Conservation (phyloP, 148 eudicot genomes). For the Oxyria digyna region DNA sequence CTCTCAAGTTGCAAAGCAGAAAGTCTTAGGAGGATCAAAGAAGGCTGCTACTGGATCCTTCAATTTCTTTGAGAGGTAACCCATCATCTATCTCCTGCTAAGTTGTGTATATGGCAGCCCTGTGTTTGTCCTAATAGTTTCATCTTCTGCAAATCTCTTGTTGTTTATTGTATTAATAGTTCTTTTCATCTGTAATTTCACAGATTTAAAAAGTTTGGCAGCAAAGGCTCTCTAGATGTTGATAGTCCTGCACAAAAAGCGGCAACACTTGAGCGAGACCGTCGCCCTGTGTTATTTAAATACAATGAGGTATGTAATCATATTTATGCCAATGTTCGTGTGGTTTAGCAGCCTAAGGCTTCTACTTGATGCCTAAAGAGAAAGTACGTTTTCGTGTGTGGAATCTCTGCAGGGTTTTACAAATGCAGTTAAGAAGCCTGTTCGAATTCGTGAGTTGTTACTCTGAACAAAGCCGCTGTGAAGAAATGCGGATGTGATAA, state of each 20-base stretch:
- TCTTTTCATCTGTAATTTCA: neutral
- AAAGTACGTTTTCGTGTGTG: too few species aligned
- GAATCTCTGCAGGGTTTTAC: slow-evolving; percentile 67
- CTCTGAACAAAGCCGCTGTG: slow-evolving; percentile 10
- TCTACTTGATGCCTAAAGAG: neutral
- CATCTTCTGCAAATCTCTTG: slow-evolving; percentile 3
- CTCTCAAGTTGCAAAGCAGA: slow-evolving; percentile 19
- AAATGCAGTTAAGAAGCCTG: slow-evolving; percentile 95
- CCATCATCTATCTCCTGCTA: neutral
- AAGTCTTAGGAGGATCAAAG: slow-evolving; percentile 30
- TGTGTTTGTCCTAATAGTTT: neutral
- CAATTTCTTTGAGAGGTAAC: slow-evolving; percentile 82
- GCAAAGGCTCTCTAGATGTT: slow-evolving; percentile 26
- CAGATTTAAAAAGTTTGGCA: slow-evolving; percentile 60
- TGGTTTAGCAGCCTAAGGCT: neutral
- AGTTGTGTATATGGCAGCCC: neutral
- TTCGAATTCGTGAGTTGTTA: slow-evolving; percentile 64
- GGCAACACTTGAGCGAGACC: slow-evolving; percentile 48
- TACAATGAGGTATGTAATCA: slow-evolving; percentile 67
- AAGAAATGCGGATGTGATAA: neutral
- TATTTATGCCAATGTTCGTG: neutral
- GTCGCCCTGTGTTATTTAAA: slow-evolving; percentile 71
- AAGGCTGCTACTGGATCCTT: slow-evolving; percentile 38
- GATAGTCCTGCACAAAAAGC: slow-evolving; percentile 24
- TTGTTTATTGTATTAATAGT: neutral